These are phyloP conservation scores for Tetrahymena borealis DNA, from an alignment of 73 alveolate genomes.

Conservation along the genomic window DNA sequence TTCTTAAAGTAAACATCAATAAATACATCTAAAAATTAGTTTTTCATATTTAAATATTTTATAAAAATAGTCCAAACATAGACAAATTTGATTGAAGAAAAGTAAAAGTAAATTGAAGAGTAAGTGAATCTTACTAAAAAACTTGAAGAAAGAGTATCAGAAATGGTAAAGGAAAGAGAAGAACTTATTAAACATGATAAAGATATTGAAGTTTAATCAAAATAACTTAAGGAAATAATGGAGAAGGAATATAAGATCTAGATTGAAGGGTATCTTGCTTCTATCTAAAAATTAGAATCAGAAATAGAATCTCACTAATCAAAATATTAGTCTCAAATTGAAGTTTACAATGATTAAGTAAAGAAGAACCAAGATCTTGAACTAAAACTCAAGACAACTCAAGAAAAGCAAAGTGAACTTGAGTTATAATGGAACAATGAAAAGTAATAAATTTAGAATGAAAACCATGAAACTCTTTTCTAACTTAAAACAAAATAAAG, in stretches of 20 bases:
- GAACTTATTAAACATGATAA: not conserved
- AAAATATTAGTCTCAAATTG: not conserved
- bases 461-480: not conserved
- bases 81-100: not conserved
- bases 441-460: not conserved
- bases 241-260: not conserved
- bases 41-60: not conserved
- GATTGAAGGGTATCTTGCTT: not conserved
- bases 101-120: not conserved
- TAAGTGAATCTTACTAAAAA: not conserved
- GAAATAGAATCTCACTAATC: not conserved
- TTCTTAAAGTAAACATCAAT: not conserved
- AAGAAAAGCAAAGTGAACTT: not conserved
- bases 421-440: not conserved
- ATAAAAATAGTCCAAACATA: not conserved
- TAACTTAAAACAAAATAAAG: not conserved
- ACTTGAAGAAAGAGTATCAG: not conserved
- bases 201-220: not conserved
- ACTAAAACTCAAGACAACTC: not conserved
- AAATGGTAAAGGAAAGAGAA: not conserved
- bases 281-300: not conserved
- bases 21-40: not conserved
- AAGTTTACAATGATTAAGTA: not conserved
- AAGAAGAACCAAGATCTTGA: not conserved
- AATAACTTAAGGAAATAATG: not conserved